These are phyloP conservation scores for Trichoderma arundinaceum DNA, from an alignment of 2,329 filamentous ascomycete species.

Conservation along the genomic window DNA sequence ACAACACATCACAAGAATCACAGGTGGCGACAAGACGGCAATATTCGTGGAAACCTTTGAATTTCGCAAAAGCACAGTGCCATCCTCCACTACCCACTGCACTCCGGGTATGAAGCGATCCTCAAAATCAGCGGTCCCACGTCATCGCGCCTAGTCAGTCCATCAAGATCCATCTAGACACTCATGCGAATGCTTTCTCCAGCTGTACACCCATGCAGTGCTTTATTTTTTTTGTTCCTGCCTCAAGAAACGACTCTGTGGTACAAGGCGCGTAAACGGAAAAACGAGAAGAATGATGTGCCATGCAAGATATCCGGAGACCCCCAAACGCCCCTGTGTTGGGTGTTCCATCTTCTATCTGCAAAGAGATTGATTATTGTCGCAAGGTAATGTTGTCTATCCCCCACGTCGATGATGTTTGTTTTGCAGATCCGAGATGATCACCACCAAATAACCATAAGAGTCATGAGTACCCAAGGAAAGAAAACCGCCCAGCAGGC, in stretches of 20 bases:
- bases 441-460: slow-evolving; percentile 57
- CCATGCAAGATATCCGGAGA: slow-evolving; percentile 83
- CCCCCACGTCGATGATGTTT: slow-evolving; percentile 55
- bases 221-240: slow-evolving; percentile 47
- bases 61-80: slow-evolving; percentile 65
- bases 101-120: slow-evolving; percentile 65
- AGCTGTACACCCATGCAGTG: slow-evolving; percentile 64
- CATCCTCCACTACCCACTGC: slow-evolving; percentile 55
- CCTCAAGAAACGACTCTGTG: slow-evolving; percentile 52
- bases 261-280: slow-evolving; percentile 52
- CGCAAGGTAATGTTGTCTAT: slow-evolving; percentile 55
- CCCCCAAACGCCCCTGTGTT: slow-evolving; percentile 74
- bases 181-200: slow-evolving; percentile 65
- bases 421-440: slow-evolving; percentile 66
- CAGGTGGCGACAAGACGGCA: slow-evolving; percentile 12
- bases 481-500: slow-evolving; percentile 52
- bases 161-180: slow-evolving; percentile 49
- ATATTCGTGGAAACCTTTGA: slow-evolving; percentile 59
- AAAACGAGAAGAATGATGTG: slow-evolving; percentile 57
- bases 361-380: slow-evolving; percentile 58
- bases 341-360: slow-evolving; percentile 75
- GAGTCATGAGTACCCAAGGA: slow-evolving; percentile 57
- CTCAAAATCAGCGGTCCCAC: slow-evolving; percentile 66
- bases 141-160: slow-evolving; percentile 59
- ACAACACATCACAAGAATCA: slow-evolving; percentile 15